Evolutionary conservation across 371 early-diverging fungal genomes (phyloP).

Genomic region (Mucor lusitanicus): DNA sequence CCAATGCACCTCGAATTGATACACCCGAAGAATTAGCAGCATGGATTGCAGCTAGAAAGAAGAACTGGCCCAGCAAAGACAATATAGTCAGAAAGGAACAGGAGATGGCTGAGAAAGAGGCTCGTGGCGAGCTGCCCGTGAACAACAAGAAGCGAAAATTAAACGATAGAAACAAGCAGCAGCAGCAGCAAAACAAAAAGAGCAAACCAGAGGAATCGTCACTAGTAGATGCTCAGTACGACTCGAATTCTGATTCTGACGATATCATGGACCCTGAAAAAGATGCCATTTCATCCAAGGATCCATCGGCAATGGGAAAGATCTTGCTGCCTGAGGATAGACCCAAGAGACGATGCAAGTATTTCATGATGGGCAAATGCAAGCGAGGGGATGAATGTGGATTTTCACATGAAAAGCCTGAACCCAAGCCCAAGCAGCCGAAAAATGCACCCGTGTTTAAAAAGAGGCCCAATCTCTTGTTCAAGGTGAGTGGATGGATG

Average conservation of each 20-base stretch:
- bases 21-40: constrained; percentile 65
- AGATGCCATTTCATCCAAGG: constrained; percentile 59
- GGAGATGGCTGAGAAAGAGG: constrained; percentile 30
- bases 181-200: constrained; percentile 4
- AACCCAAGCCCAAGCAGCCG: constrained; percentile 23
- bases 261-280: constrained; percentile 48
- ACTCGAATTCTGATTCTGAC: constrained; percentile 20
- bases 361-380: constrained; percentile 51
- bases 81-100: constrained; percentile 57
- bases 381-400: constrained; percentile 47
- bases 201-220: not conserved
- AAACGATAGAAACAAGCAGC: constrained; percentile 7
- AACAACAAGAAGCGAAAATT: not conserved
- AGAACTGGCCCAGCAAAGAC: constrained; percentile 63
- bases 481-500: constrained; percentile 35
- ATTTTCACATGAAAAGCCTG: constrained; percentile 51
- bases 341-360: constrained; percentile 41
- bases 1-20: constrained; percentile 48
- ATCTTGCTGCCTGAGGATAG: constrained; percentile 35
- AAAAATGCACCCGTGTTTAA: constrained; percentile 17
- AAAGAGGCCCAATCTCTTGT: constrained; percentile 44
- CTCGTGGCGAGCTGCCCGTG: constrained; percentile 31
- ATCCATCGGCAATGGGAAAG: constrained; percentile 50
- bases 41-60: constrained; percentile 73
- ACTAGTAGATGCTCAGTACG: constrained; percentile 9